Percentiles rank a stretch among this genome's conserved stretches.
Conservation (phyloP, 1,284 basidiomycete species). For the Uromyces viciae-fabae region DNA sequence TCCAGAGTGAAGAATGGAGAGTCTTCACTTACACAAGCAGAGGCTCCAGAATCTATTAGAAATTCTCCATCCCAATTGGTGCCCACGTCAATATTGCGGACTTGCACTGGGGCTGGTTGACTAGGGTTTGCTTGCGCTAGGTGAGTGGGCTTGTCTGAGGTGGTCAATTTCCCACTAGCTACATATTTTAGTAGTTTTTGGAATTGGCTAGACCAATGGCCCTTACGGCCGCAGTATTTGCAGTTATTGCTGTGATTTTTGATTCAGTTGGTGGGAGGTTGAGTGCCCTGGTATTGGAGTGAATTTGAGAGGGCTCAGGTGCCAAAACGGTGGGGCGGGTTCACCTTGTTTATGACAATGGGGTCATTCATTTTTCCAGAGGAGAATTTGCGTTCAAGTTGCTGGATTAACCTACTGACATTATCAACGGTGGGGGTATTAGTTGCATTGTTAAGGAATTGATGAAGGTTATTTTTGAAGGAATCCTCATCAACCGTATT, state of each 20-base stretch:
- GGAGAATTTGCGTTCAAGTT: neutral
- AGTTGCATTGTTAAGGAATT: neutral
- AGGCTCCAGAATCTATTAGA: neutral
- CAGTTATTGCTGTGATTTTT: neutral
- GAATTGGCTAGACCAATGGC: neutral
- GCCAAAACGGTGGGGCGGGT: neutral
- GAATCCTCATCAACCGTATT: neutral
- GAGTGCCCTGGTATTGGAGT: neutral
- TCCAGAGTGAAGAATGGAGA: neutral
- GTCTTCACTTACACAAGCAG: neutral
- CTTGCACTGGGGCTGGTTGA: neutral
- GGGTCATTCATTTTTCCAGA: neutral
- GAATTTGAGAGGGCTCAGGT: neutral
- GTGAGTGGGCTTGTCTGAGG: neutral
- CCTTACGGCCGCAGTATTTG: neutral
- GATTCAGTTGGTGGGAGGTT: neutral
- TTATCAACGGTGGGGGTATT: neutral
- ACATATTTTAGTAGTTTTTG: neutral
- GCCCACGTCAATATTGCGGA: neutral
- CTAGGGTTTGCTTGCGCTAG: neutral
- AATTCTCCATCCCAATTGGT: neutral
- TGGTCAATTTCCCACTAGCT: neutral
- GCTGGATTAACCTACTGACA: neutral
- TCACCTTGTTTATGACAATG: neutral
- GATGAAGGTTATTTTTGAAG: too few relatives aligned